Conservation (phyloP, 495 filamentous ascomycete genomes). For the Parathielavia hyrcaniae region DNA sequence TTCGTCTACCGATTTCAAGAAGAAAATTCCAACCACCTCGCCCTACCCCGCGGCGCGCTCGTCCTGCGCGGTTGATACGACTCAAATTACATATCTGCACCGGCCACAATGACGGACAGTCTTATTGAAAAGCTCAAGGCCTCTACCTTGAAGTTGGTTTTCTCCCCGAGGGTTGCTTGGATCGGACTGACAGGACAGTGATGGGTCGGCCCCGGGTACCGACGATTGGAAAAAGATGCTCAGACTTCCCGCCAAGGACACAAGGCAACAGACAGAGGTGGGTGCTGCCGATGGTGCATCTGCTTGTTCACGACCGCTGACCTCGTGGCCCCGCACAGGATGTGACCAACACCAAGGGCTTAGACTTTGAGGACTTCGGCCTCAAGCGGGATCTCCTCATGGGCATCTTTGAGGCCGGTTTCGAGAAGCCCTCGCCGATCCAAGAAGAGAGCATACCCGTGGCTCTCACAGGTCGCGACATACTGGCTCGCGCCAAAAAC, state of each 20-base stretch:
- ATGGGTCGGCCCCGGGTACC: conserved; percentile 42
- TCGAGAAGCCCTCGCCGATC: conserved; percentile 97
- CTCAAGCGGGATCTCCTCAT: conserved; percentile 92
- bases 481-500: conserved; percentile 95
- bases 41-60: not conserved
- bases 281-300: conserved; percentile 19
- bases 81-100: not conserved
- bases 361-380: conserved; percentile 95
- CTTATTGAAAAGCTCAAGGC: conserved; percentile 65
- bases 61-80: not conserved
- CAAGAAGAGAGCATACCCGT: conserved; percentile 99
- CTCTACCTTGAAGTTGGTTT: conserved; percentile 61
- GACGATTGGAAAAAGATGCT: conserved; percentile 73
- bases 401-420: conserved; percentile 98
- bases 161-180: conserved; percentile 6
- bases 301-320: conserved; percentile 11
- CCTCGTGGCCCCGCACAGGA: conserved; percentile 50
- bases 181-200: conserved; percentile 35
- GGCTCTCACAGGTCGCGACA: conserved; percentile 88
- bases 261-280: conserved; percentile 90
- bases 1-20: not conserved
- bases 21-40: not conserved
- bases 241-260: conserved; percentile 74
- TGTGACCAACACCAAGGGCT: conserved; percentile 92
- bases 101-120: conserved; percentile 40